Evolutionary conservation across 306 rosid species (phyloP).

Genomic region (Cicer yamashitae): DNA sequence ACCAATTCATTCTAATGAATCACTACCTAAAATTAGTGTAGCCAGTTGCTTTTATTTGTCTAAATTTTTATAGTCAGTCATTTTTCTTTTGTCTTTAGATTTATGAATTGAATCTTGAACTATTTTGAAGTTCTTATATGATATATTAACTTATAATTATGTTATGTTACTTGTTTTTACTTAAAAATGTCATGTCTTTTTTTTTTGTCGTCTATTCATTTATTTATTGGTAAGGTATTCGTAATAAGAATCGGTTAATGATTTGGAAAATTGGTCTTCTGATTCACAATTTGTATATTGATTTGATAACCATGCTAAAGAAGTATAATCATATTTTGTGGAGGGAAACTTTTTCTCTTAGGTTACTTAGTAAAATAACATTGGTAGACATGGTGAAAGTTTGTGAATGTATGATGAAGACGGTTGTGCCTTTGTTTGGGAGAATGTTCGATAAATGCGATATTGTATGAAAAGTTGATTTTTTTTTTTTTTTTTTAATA

Average conservation of each 20-base stretch:
- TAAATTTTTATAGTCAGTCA: background rate
- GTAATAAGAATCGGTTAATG: background rate
- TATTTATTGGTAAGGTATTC: background rate
- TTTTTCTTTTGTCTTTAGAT: background rate
- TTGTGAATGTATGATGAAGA: background rate
- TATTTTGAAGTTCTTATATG: background rate
- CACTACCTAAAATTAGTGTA: background rate
- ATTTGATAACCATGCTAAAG: background rate
- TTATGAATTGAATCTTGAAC: background rate
- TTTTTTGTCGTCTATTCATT: background rate
- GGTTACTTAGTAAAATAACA: conserved; percentile 9
- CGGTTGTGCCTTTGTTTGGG: background rate
- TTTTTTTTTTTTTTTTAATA: background rate
- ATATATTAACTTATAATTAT: background rate
- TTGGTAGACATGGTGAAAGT: background rate
- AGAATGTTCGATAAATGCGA: background rate
- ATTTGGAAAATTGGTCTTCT: background rate
- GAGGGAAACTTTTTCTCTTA: background rate
- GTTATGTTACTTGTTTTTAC: background rate
- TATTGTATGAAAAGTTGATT: background rate
- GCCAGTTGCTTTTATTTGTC: background rate
- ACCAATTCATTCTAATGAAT: background rate
- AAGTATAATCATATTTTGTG: background rate
- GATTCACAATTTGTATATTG: background rate
- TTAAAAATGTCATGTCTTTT: background rate